Evolutionary conservation across 2,329 filamentous ascomycete species (phyloP), one percentile per base, ranked within the genome.

Genomic region (Trichoderma oligosporum): DNA sequence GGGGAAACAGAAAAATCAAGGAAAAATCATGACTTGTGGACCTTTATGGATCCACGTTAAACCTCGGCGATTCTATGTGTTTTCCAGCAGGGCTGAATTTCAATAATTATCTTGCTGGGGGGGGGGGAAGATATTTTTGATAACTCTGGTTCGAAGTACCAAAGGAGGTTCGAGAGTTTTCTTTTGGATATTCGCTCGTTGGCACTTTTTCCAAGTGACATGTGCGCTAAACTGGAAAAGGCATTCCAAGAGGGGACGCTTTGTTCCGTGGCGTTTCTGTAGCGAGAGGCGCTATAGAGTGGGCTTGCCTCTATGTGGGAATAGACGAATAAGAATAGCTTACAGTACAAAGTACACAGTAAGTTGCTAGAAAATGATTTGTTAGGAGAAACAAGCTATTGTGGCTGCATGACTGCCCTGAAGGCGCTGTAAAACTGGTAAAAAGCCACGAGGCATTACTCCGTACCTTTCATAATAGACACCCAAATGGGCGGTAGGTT

Each of bases 361-460:
- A 24, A 44, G 25, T 18, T 7, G 42, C 25, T 22, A 46, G 27
- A 22, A 22, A 46, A 29, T 27, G 47, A 20, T 39, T 27, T 39
- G 20, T 25, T 51, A 12, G 47, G 14, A 9, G 24, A 2, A 8
- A 39, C 8, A 36, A 20, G 18, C 14, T 9, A 7, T 18, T 25
- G 39, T 55, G 51, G 51, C 51, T 54, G 51, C 39, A 45, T 29
- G 18, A 4, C 39, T 33, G 51, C 41, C 41, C 51, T 54, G 51
- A 45, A 45, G 31, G 51, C 39, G 39, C 39, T 38, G 18, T 31
- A 25, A 11, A 12, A n/a, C n/a, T n/a, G 33, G 31, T 31, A 18
- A 29, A 46, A 42, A 52, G 9, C 48, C 18, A 31, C 27, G 5
- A 31, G 27, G 6, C n/a, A n/a, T n/a, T n/a, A n/a, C n/a, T n/a